Evolutionary conservation across 2,329 filamentous ascomycete species (phyloP).

Genomic region (Gaeumannomyces sp.): DNA sequence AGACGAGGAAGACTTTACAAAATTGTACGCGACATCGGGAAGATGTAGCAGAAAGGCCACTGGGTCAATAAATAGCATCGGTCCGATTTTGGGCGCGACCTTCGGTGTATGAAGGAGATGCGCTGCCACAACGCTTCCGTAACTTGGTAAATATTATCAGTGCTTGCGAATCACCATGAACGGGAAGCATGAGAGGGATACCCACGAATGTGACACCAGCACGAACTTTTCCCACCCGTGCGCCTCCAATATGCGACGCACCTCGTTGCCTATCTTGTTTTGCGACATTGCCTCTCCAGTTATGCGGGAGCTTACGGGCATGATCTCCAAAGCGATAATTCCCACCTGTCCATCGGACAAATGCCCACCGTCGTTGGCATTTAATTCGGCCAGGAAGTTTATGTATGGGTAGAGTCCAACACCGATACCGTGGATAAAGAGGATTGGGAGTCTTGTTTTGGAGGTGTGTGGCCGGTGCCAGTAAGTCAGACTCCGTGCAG

Average conservation of each 20-base stretch:
- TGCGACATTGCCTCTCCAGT: conserved; percentile 41
- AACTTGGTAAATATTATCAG: no score
- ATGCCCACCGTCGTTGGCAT: conserved; percentile 26
- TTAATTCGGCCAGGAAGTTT: conserved; percentile 46
- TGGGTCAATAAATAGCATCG: no score
- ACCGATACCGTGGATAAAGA: conserved; percentile 60
- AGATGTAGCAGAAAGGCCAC: no score
- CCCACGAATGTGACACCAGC: no score
- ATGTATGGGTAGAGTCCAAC: conserved; percentile 18
- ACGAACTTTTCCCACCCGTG: conserved; percentile 34
- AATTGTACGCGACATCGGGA: no score
- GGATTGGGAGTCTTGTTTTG: conserved; percentile 45
- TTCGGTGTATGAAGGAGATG: no score
- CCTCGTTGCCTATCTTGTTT: conserved; percentile 43
- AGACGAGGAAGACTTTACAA: no score
- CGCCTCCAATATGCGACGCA: conserved; percentile 42
- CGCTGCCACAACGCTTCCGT: no score
- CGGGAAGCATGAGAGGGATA: conserved; percentile 6
- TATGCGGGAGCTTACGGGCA: conserved; percentile 52
- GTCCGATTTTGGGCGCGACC: no score
- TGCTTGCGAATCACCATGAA: no score
- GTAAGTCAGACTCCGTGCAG: conserved; percentile 45
- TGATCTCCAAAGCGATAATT: conserved; percentile 52
- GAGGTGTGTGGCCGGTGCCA: conserved; percentile 57
- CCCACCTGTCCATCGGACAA: conserved; percentile 43